Percentiles rank a stretch among this genome's conserved stretches.
phyloP scores from a whole-genome alignment of 2,329 filamentous ascomycete species.

The Penicillium griseofulvum region DNA sequence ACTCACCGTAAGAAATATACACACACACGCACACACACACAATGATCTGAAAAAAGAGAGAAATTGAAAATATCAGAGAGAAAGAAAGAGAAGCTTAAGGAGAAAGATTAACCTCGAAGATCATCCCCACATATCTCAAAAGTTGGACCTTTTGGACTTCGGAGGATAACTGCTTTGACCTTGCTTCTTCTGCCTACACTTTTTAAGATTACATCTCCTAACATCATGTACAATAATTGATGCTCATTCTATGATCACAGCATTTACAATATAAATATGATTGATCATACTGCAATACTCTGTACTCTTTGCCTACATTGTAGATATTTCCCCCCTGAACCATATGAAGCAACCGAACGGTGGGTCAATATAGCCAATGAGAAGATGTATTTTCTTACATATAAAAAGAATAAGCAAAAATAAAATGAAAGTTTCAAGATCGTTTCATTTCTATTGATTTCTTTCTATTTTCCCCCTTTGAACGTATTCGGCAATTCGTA shows the following conservation, averaged over 20 bases:
- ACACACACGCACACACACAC: background rate
- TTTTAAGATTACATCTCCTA: background rate
- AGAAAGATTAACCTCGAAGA: constrained; percentile 6
- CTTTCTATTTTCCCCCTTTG: too few species aligned
- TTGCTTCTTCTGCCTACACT: constrained; percentile 1
- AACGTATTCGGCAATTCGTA: too few species aligned
- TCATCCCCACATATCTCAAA: background rate
- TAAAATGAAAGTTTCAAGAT: too few species aligned
- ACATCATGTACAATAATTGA: background rate
- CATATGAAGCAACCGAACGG: background rate
- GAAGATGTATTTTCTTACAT: background rate
- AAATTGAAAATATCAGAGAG: background rate
- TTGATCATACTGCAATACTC: too few species aligned
- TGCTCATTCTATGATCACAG: too few species aligned
- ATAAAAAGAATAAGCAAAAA: too few species aligned
- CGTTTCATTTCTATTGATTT: too few species aligned
- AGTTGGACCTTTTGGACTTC: background rate
- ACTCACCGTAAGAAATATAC: constrained; percentile 16
- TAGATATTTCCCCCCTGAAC: background rate
- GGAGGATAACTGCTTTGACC: constrained; percentile 5
- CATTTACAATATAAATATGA: too few species aligned
- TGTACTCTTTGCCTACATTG: too few species aligned
- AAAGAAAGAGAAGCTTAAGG: background rate
- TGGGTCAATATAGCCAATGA: background rate
- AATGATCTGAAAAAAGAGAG: background rate